A percentile compares a stretch with the other conserved stretches of the same genome.
Conservation (phyloP, 805 yeast species). For the Nematodospora valgi region DNA sequence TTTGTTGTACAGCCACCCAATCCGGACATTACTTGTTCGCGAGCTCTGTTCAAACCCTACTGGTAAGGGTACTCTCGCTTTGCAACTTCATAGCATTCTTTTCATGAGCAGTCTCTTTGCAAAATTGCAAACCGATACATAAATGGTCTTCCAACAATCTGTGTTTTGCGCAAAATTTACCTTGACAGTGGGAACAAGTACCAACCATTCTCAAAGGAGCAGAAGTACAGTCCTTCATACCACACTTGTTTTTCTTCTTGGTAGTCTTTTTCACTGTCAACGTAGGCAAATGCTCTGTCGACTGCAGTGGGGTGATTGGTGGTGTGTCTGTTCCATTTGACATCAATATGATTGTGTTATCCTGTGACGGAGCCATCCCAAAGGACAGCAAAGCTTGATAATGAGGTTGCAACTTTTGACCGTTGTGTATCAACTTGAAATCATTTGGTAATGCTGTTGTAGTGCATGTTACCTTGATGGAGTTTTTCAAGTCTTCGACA, state of each 20-base stretch:
- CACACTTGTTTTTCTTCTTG: slow-evolving; percentile 45
- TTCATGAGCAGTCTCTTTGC: slow-evolving; percentile 81
- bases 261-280: slow-evolving; percentile 23
- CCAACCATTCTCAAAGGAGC: slow-evolving; percentile 70
- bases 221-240: slow-evolving; percentile 58
- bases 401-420: slow-evolving; percentile 32
- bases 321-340: slow-evolving; percentile 25
- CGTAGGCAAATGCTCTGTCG: slow-evolving; percentile 11
- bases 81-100: slow-evolving; percentile 80
- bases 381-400: slow-evolving; percentile 20
- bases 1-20: too few relatives aligned
- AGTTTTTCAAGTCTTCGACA: slow-evolving; percentile 46
- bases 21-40: too few relatives aligned
- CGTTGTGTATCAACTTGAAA: slow-evolving; percentile 39
- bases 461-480: slow-evolving; percentile 44
- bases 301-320: slow-evolving; percentile 9
- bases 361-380: slow-evolving; percentile 13
- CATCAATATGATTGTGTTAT: slow-evolving; percentile 22
- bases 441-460: slow-evolving; percentile 29
- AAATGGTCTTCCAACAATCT: slow-evolving; percentile 80
- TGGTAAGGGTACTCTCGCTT: slow-evolving; percentile 78
- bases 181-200: slow-evolving; percentile 79
- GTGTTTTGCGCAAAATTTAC: slow-evolving; percentile 84
- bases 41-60: slow-evolving; percentile 47
- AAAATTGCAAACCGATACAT: slow-evolving; percentile 72